These are phyloP conservation scores for Solanum dulcamara DNA, from an alignment of 257 asterid species.

Conservation along the genomic window DNA sequence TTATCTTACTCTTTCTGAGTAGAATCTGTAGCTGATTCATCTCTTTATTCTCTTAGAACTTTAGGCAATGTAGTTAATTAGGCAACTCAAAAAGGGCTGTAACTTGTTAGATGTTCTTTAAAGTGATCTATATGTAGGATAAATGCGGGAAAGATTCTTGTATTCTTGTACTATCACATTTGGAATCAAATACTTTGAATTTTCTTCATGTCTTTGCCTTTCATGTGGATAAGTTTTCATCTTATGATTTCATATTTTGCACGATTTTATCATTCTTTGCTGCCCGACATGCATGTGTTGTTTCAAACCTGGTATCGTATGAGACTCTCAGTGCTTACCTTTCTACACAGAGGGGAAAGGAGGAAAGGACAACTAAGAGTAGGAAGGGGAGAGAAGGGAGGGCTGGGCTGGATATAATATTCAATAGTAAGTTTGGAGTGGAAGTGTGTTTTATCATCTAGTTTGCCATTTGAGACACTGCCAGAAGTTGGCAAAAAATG, in stretches of 20 bases:
- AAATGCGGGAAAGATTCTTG: neutral
- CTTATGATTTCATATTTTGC: neutral
- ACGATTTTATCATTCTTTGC: neutral
- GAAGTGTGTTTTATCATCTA: neutral
- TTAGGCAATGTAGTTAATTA: neutral
- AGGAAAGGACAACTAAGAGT: neutral
- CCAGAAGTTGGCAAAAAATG: neutral
- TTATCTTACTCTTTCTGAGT: neutral
- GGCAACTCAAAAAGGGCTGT: neutral
- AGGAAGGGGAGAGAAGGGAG: neutral
- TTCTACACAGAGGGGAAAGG: neutral
- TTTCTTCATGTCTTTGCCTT: neutral
- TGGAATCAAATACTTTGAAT: neutral
- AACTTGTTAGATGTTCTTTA: neutral
- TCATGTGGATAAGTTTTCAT: neutral
- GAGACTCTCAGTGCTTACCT: neutral
- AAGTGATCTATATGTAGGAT: neutral
- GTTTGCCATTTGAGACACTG: neutral
- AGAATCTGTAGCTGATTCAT: constrained; percentile 10
- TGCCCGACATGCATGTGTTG: neutral
- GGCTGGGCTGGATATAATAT: neutral
- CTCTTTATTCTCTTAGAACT: constrained; percentile 4
- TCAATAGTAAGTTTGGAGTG: neutral
- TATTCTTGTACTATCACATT: neutral
- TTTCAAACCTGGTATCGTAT: neutral